These are phyloP conservation scores for Dictyostelium purpureum DNA, from an alignment of 78 protist genomes.

Conservation along the genomic window DNA sequence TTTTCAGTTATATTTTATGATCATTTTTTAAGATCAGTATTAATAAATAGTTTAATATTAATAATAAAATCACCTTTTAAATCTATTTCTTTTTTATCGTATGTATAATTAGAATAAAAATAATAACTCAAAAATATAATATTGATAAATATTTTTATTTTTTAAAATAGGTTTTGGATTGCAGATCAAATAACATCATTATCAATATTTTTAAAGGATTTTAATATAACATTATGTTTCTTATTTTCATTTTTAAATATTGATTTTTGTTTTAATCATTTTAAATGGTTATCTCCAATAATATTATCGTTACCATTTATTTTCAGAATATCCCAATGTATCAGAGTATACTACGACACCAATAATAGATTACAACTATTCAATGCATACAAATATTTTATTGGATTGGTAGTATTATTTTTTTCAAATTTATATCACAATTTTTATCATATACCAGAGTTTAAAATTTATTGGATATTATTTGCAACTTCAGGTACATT, in stretches of 20 bases:
- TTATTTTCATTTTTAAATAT: constrained; percentile 4
- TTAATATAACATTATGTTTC: constrained; percentile 1
- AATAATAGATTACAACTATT: not conserved
- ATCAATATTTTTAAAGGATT: constrained; percentile 29
- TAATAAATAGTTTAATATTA: not conserved
- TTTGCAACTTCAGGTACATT: not conserved
- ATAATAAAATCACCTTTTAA: not conserved
- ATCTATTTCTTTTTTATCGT: constrained; percentile 14
- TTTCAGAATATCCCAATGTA: constrained; percentile 9
- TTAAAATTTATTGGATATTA: not conserved
- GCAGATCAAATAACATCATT: constrained; percentile 36
- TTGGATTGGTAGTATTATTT: constrained; percentile 1
- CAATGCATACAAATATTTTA: constrained; percentile 19
- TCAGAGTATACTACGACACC: constrained; percentile 23
- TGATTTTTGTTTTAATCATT: not conserved
- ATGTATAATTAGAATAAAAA: no score
- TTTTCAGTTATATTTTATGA: not conserved
- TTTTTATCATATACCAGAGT: not conserved
- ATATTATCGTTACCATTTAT: not conserved
- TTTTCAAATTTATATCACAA: constrained; percentile 9
- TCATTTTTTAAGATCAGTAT: not conserved
- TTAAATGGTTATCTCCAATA: not conserved
- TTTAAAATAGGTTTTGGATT: constrained; percentile 20
- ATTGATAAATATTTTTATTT: not conserved
- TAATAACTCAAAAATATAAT: not conserved